Evolutionary conservation across 2,329 filamentous ascomycete species (phyloP).

Genomic region (Botrytis fabae): DNA sequence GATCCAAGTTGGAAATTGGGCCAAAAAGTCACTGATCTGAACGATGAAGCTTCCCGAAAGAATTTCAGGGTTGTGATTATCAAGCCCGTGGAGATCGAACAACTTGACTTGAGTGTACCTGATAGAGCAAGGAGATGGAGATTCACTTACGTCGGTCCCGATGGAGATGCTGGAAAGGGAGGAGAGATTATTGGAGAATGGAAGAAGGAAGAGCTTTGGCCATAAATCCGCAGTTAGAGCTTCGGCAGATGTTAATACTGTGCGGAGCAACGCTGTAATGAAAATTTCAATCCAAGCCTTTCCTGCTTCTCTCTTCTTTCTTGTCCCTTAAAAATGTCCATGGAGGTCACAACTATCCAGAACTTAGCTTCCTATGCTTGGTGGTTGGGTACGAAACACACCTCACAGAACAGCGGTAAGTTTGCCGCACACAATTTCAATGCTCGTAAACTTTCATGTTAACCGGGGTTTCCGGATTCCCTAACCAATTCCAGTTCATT

Average conservation of each 20-base stretch:
- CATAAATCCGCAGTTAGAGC: conserved; percentile 25
- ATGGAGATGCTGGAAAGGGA: conserved; percentile 41
- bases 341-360: neutral
- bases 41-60: conserved; percentile 63
- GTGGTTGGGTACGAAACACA: neutral
- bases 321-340: no score
- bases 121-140: conserved; percentile 56
- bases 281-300: neutral
- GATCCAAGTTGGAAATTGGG: conserved; percentile 49
- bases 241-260: neutral
- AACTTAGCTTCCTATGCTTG: neutral
- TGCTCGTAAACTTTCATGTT: neutral
- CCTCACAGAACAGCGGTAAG: conserved; percentile 2
- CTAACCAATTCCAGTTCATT: neutral
- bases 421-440: neutral
- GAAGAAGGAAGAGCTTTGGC: conserved; percentile 44
- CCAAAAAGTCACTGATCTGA: conserved; percentile 59
- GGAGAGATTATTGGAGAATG: conserved; percentile 58
- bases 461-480: neutral
- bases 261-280: neutral
- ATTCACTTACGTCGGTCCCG: conserved; percentile 55
- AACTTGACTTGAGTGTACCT: conserved; percentile 60
- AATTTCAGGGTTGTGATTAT: conserved; percentile 85
- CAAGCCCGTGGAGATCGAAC: conserved; percentile 68
- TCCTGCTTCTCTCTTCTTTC: neutral